Evolutionary conservation across 1,284 basidiomycete genomes (phyloP).

Genomic region (Trichosporon sp.): DNA sequence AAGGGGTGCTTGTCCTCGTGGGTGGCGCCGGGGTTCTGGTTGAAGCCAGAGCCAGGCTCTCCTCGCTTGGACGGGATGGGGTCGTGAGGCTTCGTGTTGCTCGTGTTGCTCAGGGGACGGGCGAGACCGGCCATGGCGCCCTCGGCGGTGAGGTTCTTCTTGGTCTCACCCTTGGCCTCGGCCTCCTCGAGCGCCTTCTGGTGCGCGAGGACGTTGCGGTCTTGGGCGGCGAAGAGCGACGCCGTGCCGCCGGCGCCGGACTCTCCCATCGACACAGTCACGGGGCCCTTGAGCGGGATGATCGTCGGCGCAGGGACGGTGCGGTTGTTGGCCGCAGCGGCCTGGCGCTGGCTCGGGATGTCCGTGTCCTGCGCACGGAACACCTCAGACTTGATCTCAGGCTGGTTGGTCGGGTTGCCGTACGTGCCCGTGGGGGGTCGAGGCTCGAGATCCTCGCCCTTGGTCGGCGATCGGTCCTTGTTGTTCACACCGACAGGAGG

Average conservation of each 20-base stretch:
- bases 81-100: neutral
- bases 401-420: neutral
- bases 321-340: constrained; percentile 21
- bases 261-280: constrained; percentile 1
- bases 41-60: neutral
- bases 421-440: neutral
- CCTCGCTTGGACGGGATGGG: neutral
- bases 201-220: neutral
- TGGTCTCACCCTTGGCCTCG: neutral
- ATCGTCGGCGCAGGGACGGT: constrained; percentile 20
- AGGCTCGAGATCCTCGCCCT: neutral
- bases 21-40: neutral
- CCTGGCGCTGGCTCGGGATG: constrained; percentile 19
- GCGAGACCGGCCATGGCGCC: neutral
- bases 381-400: neutral
- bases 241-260: neutral
- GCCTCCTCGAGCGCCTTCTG: neutral
- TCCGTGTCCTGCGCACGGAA: constrained; percentile 7
- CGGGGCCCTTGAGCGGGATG: constrained; percentile 11
- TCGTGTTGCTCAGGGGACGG: neutral
- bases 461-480: neutral
- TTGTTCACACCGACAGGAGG: neutral
- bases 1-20: neutral
- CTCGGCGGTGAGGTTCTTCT: neutral
- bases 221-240: neutral